Percentiles rank a stretch among this genome's conserved stretches.
Conservation (phyloP, 2,329 filamentous ascomycete genomes). For the Claviceps citrina region DNA sequence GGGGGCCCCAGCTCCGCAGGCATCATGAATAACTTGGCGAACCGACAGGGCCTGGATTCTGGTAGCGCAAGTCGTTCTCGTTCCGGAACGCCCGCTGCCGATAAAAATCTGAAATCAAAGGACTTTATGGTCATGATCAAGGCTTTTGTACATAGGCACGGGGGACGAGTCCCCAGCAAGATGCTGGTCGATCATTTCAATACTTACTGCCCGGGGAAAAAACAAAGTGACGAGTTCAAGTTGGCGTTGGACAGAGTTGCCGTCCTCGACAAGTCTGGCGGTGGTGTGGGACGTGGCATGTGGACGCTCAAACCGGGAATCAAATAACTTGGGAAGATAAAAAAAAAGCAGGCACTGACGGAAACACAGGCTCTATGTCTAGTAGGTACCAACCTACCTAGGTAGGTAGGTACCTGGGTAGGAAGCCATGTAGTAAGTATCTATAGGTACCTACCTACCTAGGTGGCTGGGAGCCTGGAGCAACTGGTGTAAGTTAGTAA, state of each 20-base stretch:
- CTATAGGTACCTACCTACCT: too few species aligned
- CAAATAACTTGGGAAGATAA: too few species aligned
- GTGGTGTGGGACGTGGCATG: slow-evolving; percentile 35
- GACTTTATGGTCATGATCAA: slow-evolving; percentile 61
- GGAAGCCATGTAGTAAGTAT: too few species aligned
- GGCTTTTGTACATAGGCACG: slow-evolving; percentile 62
- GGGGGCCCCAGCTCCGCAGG: slow-evolving; percentile 38
- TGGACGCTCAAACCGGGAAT: slow-evolving; percentile 32
- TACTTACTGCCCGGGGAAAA: slow-evolving; percentile 49
- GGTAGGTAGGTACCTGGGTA: too few species aligned
- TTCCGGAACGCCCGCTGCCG: slow-evolving; percentile 26
- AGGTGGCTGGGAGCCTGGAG: too few species aligned
- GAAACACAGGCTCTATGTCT: not conserved
- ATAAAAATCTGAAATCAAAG: slow-evolving; percentile 32
- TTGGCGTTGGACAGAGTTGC: slow-evolving; percentile 65
- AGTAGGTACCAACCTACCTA: too few species aligned
- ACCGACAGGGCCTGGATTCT: slow-evolving; percentile 36
- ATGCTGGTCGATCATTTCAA: slow-evolving; percentile 85
- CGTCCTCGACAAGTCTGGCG: slow-evolving; percentile 45
- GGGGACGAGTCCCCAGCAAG: slow-evolving; percentile 66
- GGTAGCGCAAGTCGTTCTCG: slow-evolving; percentile 30
- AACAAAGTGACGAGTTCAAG: slow-evolving; percentile 66
- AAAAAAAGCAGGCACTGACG: not conserved
- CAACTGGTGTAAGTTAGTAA: not conserved
- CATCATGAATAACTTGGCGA: slow-evolving; percentile 41